These are phyloP conservation scores for Akebia trifoliata DNA, from an alignment of 164 flowering plant species.

Conservation along the genomic window DNA sequence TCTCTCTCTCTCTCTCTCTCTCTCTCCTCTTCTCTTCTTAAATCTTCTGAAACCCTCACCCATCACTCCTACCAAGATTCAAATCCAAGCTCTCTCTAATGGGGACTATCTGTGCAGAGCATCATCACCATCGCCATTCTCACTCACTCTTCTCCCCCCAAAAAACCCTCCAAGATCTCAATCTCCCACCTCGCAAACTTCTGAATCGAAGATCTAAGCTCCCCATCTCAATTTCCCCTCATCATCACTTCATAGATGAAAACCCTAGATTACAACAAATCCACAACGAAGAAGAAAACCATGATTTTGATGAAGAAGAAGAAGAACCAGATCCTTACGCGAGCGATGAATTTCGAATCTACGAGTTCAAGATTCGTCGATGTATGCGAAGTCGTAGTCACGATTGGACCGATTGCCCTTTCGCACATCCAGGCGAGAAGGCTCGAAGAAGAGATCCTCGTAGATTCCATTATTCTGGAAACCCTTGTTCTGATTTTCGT, in stretches of 20 bases:
- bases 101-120: conserved; percentile 32
- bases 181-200: conserved; percentile 55
- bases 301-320: conserved; percentile 17
- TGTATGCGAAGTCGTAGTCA: conserved; percentile 83
- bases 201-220: conserved; percentile 21
- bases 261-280: conserved; percentile 3
- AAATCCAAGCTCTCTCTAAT: neutral
- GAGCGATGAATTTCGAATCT: conserved; percentile 77
- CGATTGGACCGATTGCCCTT: conserved; percentile 98
- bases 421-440: conserved; percentile 93
- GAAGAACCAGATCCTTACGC: conserved; percentile 39
- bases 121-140: conserved; percentile 20
- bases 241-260: conserved; percentile 7
- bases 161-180: conserved; percentile 28
- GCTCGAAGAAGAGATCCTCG: conserved; percentile 84
- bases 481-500: conserved; percentile 68
- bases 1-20: conserved; percentile 15
- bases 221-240: neutral
- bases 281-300: conserved; percentile 34
- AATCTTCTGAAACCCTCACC: neutral
- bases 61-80: neutral
- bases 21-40: conserved; percentile 6
- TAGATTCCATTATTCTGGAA: conserved; percentile 53
- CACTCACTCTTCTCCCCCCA: conserved; percentile 27
- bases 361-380: conserved; percentile 76